Base-by-base conservation (phyloP, 495 filamentous ascomycete species). In the Glarea lozoyensis region DNA sequence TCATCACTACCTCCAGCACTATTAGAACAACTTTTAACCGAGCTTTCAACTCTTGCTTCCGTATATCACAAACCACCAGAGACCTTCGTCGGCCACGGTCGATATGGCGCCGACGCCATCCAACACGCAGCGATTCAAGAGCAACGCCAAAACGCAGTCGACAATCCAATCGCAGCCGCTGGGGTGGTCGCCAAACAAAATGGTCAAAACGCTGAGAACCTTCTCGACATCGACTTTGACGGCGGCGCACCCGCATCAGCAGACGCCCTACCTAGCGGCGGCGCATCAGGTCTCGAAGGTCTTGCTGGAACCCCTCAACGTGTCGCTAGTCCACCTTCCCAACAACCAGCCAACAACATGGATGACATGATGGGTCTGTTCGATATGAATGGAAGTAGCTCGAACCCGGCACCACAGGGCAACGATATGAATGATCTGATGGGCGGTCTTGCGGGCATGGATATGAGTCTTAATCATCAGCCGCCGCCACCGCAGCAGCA, bases 21-120 rank as follows among this genome's bases (percentile, higher is more conserved):
- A 5, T 80, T 98, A 13, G 88, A 97, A 22, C 78, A 86, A 52
- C 78, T 98, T 3, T 77, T 97, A 10, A 70, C 70, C 4, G 88
- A 97, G 61, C 77, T 98, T 11, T 95, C 89, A n/a, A 94, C 93
- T 10, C 77, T 98, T 16, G 88, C 92, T 1, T 96, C 90, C 10
- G 92, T 98, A n/a, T 98, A 98, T 65, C 92, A 97, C 73, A 97
- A 95, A 65, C 89, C 89, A 12, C 87, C 92, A 27, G 87, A 92
- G 67, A 88, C 88, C 4, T 97, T 98, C 67, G 81, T 97, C 43
- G 93, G 92, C 52, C 86, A 94, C 57, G 92, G 92, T 44, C 79
- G 90, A 20, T 94, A 86, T 52, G 89, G 89, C 39, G 88, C 90
- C 30, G 90, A 95, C 56, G 89, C 86, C 40, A 87, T 97, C 54